Evolutionary conservation across 768 basidiomycete genomes (phyloP).

Genomic region (Heimioporus sp.): DNA sequence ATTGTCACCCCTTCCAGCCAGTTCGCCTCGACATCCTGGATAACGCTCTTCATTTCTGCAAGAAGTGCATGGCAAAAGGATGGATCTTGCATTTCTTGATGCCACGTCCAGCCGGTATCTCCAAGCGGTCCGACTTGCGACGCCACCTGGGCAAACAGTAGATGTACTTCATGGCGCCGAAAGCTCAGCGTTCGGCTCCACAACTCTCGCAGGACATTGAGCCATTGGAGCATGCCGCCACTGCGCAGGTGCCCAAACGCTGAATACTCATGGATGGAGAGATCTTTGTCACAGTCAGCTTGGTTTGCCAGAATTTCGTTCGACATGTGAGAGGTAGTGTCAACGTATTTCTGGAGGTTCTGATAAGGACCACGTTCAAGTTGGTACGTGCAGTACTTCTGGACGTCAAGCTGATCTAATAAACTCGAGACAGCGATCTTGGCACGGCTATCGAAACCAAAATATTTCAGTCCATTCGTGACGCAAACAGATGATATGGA

Average conservation of each 20-base stretch:
- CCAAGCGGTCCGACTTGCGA: conserved; percentile 40
- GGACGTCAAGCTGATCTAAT: conserved; percentile 15
- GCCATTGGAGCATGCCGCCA: conserved; percentile 46
- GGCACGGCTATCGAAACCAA: conserved; percentile 26
- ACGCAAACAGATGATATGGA: conserved; percentile 19
- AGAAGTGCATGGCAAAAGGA: conserved; percentile 38
- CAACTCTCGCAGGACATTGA: conserved; percentile 47
- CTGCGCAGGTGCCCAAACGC: conserved; percentile 45
- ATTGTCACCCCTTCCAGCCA: conserved; percentile 39
- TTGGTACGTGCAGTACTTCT: conserved; percentile 28
- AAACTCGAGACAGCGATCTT: conserved; percentile 9
- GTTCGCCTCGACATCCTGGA: conserved; percentile 36
- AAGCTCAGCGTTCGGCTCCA: conserved; percentile 38
- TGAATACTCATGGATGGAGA: conserved; percentile 45
- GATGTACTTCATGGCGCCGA: conserved; percentile 37
- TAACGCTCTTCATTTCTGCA: conserved; percentile 30
- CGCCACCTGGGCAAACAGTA: conserved; percentile 42
- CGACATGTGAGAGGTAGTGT: conserved; percentile 36
- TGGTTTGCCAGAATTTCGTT: conserved; percentile 46
- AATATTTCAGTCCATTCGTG: conserved; percentile 33
- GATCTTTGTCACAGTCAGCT: conserved; percentile 34
- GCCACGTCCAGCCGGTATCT: conserved; percentile 35
- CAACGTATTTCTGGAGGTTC: conserved; percentile 35
- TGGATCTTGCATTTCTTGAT: conserved; percentile 32
- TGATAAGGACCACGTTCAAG: conserved; percentile 34